A percentile compares a stretch with the other conserved stretches of the same genome.
Evolutionary conservation across 352 stramenopile species (phyloP).

Genomic region (Phytophthora litchii): DNA sequence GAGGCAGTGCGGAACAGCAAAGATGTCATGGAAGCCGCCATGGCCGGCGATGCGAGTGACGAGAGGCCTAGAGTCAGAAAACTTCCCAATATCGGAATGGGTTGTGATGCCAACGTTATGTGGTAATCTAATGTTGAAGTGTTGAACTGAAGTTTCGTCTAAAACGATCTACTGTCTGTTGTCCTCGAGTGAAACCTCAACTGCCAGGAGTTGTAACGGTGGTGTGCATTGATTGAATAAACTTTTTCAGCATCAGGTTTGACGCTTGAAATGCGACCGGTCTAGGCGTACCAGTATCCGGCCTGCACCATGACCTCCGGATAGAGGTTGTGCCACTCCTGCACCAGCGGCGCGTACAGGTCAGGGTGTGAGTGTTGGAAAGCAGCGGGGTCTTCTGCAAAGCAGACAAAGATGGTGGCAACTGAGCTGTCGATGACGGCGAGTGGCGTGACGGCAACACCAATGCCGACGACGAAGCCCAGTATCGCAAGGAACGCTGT

Average conservation of each 20-base stretch:
- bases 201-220: too few species aligned
- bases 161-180: constrained; percentile 8
- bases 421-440: constrained; percentile 94
- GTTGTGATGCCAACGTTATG: constrained; percentile 4
- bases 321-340: constrained; percentile 90
- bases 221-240: constrained; percentile 9
- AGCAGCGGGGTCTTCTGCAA: constrained; percentile 91
- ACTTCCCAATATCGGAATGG: constrained; percentile 5
- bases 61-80: constrained; percentile 12
- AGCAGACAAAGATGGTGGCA: constrained; percentile 97
- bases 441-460: constrained; percentile 90
- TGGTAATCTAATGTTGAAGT: constrained; percentile 12
- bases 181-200: too few species aligned
- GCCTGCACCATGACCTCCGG: constrained; percentile 89
- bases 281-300: constrained; percentile 78
- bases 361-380: constrained; percentile 83
- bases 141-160: constrained; percentile 7
- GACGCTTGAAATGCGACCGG: not conserved
- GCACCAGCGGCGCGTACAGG: constrained; percentile 81
- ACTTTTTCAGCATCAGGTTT: not conserved
- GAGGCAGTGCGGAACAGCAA: constrained; percentile 30
- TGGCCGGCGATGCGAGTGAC: not conserved
- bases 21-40: constrained; percentile 22
- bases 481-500: constrained; percentile 81
- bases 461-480: constrained; percentile 89